Percentiles rank a stretch among this genome's conserved stretches.
These are phyloP conservation scores for Colletotrichum tabaci DNA, from an alignment of 2,329 filamentous ascomycete genomes.

Conservation along the genomic window DNA sequence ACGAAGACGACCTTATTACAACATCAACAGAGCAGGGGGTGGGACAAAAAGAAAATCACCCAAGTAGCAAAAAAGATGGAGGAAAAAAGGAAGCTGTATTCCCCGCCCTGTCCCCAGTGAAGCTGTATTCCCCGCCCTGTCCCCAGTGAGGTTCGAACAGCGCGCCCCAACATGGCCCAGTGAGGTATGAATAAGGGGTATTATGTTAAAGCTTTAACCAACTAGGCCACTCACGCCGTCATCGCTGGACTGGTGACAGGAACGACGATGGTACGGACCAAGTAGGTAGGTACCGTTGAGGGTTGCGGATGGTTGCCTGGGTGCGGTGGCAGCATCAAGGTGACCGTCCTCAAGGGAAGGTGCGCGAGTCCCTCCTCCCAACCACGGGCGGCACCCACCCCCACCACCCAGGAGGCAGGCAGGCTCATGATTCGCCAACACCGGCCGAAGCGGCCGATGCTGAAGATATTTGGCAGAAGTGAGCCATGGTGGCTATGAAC, in stretches of 20 bases:
- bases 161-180: background rate
- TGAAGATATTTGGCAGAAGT: background rate
- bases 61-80: too few species aligned
- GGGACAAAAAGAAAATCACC: too few species aligned
- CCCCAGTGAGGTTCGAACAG: background rate
- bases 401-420: background rate
- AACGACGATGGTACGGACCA: background rate
- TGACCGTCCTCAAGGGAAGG: background rate
- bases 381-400: too few species aligned
- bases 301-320: background rate
- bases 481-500: background rate
- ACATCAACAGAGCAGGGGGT: too few species aligned
- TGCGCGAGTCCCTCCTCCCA: background rate
- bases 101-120: background rate
- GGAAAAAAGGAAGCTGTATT: background rate
- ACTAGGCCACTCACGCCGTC: constrained; percentile 1
- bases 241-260: constrained; percentile 7
- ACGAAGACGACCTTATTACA: too few species aligned
- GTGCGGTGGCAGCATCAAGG: background rate
- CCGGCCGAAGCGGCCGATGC: too few species aligned
- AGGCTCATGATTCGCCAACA: background rate
- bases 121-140: background rate
- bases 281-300: background rate
- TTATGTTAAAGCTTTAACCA: background rate
- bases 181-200: background rate